Evolutionary conservation across 345 rosid species (phyloP).

Genomic region (Eucalyptus leucophloia): DNA sequence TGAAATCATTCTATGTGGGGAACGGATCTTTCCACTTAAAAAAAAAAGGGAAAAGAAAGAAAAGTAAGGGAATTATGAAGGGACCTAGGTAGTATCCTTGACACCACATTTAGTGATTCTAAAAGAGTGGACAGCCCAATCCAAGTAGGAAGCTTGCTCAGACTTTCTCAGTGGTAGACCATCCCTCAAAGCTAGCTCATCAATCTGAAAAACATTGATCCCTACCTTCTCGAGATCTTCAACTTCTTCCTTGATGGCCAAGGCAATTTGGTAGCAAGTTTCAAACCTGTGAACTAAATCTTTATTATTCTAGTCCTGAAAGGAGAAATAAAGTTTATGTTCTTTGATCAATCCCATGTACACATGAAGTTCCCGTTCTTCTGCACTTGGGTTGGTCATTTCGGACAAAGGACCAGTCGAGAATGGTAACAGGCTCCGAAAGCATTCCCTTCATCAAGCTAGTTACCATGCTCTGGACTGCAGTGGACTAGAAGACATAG

Average conservation of each 20-base stretch:
- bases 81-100: no score
- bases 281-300: conserved; percentile 30
- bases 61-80: no score
- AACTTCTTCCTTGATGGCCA: conserved; percentile 95
- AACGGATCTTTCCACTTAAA: no score
- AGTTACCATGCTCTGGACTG: no score
- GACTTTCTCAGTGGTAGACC: conserved; percentile 91
- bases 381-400: conserved; percentile 90
- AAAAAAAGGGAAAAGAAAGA: no score
- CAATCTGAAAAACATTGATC: conserved; percentile 83
- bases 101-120: no score
- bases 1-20: no score
- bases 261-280: conserved; percentile 92
- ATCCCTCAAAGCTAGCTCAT: conserved; percentile 94
- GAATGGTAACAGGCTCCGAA: conserved; percentile 91
- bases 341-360: neutral
- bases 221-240: conserved; percentile 92
- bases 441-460: conserved; percentile 64
- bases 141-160: conserved; percentile 23
- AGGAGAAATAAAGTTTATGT: neutral
- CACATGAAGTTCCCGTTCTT: neutral
- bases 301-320: neutral
- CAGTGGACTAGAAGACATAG: no score
- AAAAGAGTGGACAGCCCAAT: no score
- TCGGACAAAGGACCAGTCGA: conserved; percentile 92